phyloP scores from a whole-genome alignment of 2,329 filamentous ascomycete genomes.

The Epicoccum nigrum region DNA sequence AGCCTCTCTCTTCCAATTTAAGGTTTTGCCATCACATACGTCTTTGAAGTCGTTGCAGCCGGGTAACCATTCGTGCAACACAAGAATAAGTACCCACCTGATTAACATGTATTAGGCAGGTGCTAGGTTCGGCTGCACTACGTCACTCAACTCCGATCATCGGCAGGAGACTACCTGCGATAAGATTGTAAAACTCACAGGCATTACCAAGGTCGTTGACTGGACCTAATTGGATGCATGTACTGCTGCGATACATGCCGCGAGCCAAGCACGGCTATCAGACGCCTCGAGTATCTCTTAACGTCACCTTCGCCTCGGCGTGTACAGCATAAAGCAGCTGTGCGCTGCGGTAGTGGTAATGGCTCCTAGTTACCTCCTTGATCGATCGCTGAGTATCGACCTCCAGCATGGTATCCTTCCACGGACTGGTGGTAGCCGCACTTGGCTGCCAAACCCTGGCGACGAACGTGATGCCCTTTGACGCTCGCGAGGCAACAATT shows the following conservation, averaged over 20 bases:
- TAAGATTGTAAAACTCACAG: constrained; percentile 18
- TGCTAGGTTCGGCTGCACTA: constrained; percentile 13
- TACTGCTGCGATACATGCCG: background rate
- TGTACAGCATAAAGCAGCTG: background rate
- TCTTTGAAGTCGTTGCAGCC: too few relatives aligned
- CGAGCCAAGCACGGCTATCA: constrained; percentile 1
- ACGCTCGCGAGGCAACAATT: constrained; percentile 65
- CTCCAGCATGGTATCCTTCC: constrained; percentile 3
- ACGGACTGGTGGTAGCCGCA: constrained; percentile 4
- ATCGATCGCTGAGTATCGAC: background rate
- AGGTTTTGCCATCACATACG: too few relatives aligned
- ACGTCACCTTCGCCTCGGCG: background rate
- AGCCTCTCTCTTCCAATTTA: too few relatives aligned
- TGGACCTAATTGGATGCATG: background rate
- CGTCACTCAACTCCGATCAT: constrained; percentile 31
- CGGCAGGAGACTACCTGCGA: constrained; percentile 21
- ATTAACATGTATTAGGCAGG: constrained; percentile 23
- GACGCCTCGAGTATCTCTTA: background rate
- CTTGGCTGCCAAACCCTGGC: constrained; percentile 16
- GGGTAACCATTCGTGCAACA: background rate
- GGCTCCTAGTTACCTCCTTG: background rate
- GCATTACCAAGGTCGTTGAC: constrained; percentile 24
- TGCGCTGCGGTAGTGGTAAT: constrained; percentile 4
- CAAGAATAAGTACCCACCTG: background rate
- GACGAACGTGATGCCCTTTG: constrained; percentile 50